These are phyloP conservation scores for Pseudofabraea citricarpa DNA, from an alignment of 2,329 filamentous ascomycete species.

Conservation along the genomic window DNA sequence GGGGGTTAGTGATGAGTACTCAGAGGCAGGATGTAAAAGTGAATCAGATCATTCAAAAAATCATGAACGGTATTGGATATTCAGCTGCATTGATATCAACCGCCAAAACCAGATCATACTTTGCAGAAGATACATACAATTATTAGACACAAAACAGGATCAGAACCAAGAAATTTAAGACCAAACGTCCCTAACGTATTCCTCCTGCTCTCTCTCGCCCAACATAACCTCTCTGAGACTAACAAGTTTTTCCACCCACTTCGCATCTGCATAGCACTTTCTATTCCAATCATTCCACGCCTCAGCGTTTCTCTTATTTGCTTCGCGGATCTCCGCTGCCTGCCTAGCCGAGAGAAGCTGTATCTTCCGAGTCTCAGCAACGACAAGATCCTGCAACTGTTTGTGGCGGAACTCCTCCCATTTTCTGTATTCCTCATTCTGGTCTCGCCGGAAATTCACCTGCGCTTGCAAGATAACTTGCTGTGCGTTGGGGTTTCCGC, in stretches of 20 bases:
- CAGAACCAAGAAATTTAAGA: too few relatives aligned
- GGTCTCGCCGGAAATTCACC: background rate
- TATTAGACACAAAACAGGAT: too few relatives aligned
- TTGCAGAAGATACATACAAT: too few relatives aligned
- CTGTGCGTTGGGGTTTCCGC: slow-evolving; percentile 27
- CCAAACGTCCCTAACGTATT: slow-evolving; percentile 18
- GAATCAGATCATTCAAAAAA: too few relatives aligned
- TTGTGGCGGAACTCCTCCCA: background rate
- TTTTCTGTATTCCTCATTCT: slow-evolving; percentile 21
- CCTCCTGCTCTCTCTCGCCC: slow-evolving; percentile 34
- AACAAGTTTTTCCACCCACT: slow-evolving; percentile 42
- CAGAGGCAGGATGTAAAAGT: too few relatives aligned
- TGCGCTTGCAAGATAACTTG: slow-evolving; percentile 32
- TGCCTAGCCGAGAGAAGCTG: slow-evolving; percentile 7
- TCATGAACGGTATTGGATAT: too few relatives aligned
- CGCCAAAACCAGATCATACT: too few relatives aligned
- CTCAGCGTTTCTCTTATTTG: background rate
- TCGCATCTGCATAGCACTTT: slow-evolving; percentile 37
- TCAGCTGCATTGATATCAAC: too few relatives aligned
- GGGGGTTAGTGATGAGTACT: too few relatives aligned
- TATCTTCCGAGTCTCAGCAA: background rate
- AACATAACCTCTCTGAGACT: slow-evolving; percentile 40
- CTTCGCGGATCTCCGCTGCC: slow-evolving; percentile 18
- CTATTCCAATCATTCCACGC: slow-evolving; percentile 24
- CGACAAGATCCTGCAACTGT: background rate